Base-by-base conservation (phyloP, 2,329 filamentous ascomycete species). In the Cladorrhinum sp. region DNA sequence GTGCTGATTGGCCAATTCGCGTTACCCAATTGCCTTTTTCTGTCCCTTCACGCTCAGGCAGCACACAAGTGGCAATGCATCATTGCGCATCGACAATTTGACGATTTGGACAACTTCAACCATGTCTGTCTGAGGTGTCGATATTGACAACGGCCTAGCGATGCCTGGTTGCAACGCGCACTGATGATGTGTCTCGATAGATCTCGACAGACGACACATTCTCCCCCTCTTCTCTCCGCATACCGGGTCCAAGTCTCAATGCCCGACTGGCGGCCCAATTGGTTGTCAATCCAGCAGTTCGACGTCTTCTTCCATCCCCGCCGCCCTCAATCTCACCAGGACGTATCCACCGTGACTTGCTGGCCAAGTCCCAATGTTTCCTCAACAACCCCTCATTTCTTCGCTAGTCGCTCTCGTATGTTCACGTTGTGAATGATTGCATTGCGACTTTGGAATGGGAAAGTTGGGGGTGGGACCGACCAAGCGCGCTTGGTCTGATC, bases 181-280 rank as follows among this genome's bases (percentile, higher is more conserved):
- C 57, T 60, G 51, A 63, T 62, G 60, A 62, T 59, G 56, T 62
- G 64, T 59, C 48, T 39, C 18, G 23, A 21, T 46, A 42, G 18
- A 23, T 28, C 26, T 9, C 9, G 26, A 28, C 26, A 28, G n/a
- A n/a, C 18, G 3, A 33, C n/a, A 46, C 36, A 20, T 50, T 49
- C 50, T 51, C 52, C 53, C 62, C 52, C 54, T 60, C 42, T 57
- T 46, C 30, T 49, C 28, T 50, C 51, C 20, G 36, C 36, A 49
- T 55, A 26, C 30, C 30, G n/a, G 36, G 30, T 20, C 7, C 30
- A 20, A 48, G 48, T 54, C 46, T 68, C 62, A 64, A 54, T 67
- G 66, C 66, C 66, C 65, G 65, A 67, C 59, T 63, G 55, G 64
- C 33, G 59, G 65, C 66, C 66, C 66, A 67, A 68, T 64, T 63